These are phyloP conservation scores for Clonostachys byssicola DNA, from an alignment of 2,329 filamentous ascomycete genomes.

Conservation along the genomic window DNA sequence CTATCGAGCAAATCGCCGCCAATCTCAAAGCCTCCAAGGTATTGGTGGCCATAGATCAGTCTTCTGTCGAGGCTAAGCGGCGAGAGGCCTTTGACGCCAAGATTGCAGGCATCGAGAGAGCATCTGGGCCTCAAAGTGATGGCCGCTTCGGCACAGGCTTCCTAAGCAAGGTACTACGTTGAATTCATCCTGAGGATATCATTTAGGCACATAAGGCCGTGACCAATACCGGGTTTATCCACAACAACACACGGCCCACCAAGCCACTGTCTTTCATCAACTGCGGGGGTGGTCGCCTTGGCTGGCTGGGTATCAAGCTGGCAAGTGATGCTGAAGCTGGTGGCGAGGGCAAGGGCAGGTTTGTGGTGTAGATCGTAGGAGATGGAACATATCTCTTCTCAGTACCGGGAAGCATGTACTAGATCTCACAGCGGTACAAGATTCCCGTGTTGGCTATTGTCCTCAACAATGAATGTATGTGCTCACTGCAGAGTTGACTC, in stretches of 20 bases:
- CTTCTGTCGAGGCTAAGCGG: slow-evolving; percentile 34
- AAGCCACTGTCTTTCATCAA: slow-evolving; percentile 71
- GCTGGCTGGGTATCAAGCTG: slow-evolving; percentile 75
- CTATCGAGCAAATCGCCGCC: slow-evolving; percentile 66
- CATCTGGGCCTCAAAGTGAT: slow-evolving; percentile 49
- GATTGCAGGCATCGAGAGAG: slow-evolving; percentile 54
- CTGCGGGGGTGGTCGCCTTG: slow-evolving; percentile 71
- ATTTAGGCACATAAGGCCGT: slow-evolving; percentile 75
- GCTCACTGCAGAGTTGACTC: neutral
- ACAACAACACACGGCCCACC: slow-evolving; percentile 64
- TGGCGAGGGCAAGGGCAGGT: slow-evolving; percentile 41
- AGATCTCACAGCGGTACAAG: slow-evolving; percentile 48
- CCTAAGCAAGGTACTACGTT: slow-evolving; percentile 11
- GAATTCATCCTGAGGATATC: slow-evolving; percentile 35
- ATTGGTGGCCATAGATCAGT: slow-evolving; percentile 19
- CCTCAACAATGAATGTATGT: slow-evolving; percentile 50
- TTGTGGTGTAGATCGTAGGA: slow-evolving; percentile 52
- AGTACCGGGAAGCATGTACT: slow-evolving; percentile 50
- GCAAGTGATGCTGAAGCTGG: slow-evolving; percentile 38
- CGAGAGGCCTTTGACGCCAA: slow-evolving; percentile 53
- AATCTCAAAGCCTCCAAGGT: slow-evolving; percentile 34
- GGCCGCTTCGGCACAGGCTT: slow-evolving; percentile 36
- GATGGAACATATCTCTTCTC: slow-evolving; percentile 54
- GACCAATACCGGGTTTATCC: slow-evolving; percentile 60
- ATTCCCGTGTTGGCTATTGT: slow-evolving; percentile 52